A percentile compares a stretch with the other conserved stretches of the same genome.
Evolutionary conservation across 2,329 filamentous ascomycete species (phyloP).

Genomic region (Trichoderma citrinoviride): DNA sequence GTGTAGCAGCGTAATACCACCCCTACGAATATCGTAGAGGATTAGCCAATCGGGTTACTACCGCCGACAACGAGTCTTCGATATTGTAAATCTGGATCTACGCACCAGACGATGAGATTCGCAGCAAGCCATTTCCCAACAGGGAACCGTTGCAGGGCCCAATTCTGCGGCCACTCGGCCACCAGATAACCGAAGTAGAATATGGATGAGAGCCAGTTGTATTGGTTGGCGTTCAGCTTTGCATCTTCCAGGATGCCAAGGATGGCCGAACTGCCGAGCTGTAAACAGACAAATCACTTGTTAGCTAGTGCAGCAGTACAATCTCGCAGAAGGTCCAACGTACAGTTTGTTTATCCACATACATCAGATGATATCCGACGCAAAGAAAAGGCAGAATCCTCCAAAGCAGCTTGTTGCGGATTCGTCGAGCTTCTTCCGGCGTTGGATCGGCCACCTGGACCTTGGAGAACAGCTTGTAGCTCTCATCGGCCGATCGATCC

Average conservation of each 20-base stretch:
- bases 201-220: constrained; percentile 37
- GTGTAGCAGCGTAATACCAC: constrained; percentile 33
- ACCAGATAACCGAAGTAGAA: constrained; percentile 52
- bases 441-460: constrained; percentile 39
- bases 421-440: constrained; percentile 31
- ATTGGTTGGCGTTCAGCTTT: constrained; percentile 21
- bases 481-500: constrained; percentile 41
- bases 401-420: constrained; percentile 37
- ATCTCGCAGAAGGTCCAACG: neutral
- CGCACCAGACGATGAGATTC: constrained; percentile 27
- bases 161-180: constrained; percentile 43
- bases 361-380: constrained; percentile 41
- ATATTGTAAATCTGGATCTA: neutral
- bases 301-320: neutral
- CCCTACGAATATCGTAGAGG: constrained; percentile 24
- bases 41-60: neutral
- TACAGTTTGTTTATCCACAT: constrained; percentile 41
- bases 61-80: neutral
- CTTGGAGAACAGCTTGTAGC: constrained; percentile 41
- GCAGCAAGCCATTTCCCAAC: constrained; percentile 44
- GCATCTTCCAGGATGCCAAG: constrained; percentile 23
- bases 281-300: neutral
- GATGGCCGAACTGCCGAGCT: constrained; percentile 24
- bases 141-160: constrained; percentile 45
- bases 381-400: constrained; percentile 40